Conservation (phyloP, 2,329 filamentous ascomycete species). For the Xylaria sp. region DNA sequence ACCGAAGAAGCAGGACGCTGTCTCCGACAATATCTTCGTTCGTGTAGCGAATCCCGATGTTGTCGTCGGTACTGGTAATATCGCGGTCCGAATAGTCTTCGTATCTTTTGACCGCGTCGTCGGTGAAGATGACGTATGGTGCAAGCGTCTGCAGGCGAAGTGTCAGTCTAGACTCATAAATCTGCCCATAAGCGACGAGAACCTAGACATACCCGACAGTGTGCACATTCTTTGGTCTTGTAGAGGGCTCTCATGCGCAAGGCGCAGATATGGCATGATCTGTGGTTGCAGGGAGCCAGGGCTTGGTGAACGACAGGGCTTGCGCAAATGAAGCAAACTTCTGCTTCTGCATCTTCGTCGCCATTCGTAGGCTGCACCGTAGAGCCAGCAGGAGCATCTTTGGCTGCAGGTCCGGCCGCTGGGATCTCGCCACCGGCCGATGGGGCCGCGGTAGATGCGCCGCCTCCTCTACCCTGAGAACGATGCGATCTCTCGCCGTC, state of each 20-base stretch:
- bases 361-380: slow-evolving; percentile 18
- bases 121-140: slow-evolving; percentile 85
- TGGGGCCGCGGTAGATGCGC: slow-evolving; percentile 10
- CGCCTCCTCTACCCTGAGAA: slow-evolving; percentile 32
- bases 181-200: background rate
- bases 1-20: slow-evolving; percentile 78
- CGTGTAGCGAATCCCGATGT: slow-evolving; percentile 87
- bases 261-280: slow-evolving; percentile 93
- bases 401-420: slow-evolving; percentile 4
- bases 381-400: slow-evolving; percentile 11
- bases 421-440: slow-evolving; percentile 16
- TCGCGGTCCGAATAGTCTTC: slow-evolving; percentile 73
- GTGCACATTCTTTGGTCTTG: slow-evolving; percentile 94
- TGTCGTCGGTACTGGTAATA: slow-evolving; percentile 72
- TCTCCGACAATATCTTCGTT: slow-evolving; percentile 87
- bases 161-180: slow-evolving; percentile 3
- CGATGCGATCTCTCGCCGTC: slow-evolving; percentile 29
- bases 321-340: slow-evolving; percentile 97
- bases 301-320: slow-evolving; percentile 82
- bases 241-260: slow-evolving; percentile 87
- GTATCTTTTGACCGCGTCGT: slow-evolving; percentile 73
- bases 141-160: slow-evolving; percentile 48
- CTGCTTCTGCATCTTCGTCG: slow-evolving; percentile 59
- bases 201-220: slow-evolving; percentile 67
- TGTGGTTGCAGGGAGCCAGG: slow-evolving; percentile 90